Percentiles rank a stretch among this genome's conserved stretches.
phyloP scores from a whole-genome alignment of 768 basidiomycete genomes.

The Lactifluus pinguis region DNA sequence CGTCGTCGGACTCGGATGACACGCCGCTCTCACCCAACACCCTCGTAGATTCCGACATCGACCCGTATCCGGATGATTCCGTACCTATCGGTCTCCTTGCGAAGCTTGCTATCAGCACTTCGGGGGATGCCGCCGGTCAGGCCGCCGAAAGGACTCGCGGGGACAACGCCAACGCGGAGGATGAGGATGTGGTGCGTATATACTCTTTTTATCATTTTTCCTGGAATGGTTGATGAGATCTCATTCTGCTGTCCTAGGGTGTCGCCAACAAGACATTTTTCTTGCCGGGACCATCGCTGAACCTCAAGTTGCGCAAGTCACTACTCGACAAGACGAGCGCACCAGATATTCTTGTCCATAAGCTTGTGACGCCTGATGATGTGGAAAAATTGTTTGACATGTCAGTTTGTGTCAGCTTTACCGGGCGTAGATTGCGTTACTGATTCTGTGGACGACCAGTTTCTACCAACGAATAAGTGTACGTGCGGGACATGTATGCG shows the following conservation, averaged over 20 bases:
- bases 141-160: slow-evolving; percentile 8
- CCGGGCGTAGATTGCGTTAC: background rate
- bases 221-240: slow-evolving; percentile 15
- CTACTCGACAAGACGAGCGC: slow-evolving; percentile 73
- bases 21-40: slow-evolving; percentile 19
- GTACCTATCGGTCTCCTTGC: slow-evolving; percentile 74
- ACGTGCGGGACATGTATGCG: background rate
- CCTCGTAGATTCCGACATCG: slow-evolving; percentile 25
- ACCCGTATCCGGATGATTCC: slow-evolving; percentile 42
- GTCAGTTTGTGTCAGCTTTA: slow-evolving; percentile 34
- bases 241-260: slow-evolving; percentile 36
- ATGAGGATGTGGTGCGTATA: slow-evolving; percentile 22
- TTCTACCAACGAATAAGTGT: slow-evolving; percentile 68
- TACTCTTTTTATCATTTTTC: slow-evolving; percentile 2
- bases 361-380: slow-evolving; percentile 66
- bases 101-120: slow-evolving; percentile 55
- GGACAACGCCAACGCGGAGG: slow-evolving; percentile 22
- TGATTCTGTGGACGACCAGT: slow-evolving; percentile 29
- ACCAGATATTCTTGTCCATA: slow-evolving; percentile 75
- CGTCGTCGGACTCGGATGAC: slow-evolving; percentile 13
- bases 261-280: slow-evolving; percentile 77
- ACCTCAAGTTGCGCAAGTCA: slow-evolving; percentile 58
- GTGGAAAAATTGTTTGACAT: slow-evolving; percentile 81
- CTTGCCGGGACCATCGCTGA: slow-evolving; percentile 68
- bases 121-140: slow-evolving; percentile 30